These are phyloP conservation scores for Saccharomyces uvarum DNA, from an alignment of 1,139 yeast genomes.

Conservation along the genomic window DNA sequence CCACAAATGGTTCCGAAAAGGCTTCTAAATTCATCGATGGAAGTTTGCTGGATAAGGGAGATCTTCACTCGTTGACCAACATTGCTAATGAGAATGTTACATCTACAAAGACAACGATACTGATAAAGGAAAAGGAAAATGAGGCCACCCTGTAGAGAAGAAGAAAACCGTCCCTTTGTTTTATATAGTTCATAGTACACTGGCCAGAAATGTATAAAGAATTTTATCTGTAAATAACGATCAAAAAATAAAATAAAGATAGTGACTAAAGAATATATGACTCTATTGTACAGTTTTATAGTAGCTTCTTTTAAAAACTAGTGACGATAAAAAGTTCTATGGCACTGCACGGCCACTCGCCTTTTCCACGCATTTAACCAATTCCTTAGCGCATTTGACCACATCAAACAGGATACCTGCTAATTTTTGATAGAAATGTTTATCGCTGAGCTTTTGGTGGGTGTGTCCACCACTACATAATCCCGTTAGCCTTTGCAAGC, in stretches of 20 bases:
- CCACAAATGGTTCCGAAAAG: slow-evolving; percentile 54
- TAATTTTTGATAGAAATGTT: slow-evolving; percentile 73
- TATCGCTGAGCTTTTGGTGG: slow-evolving; percentile 36
- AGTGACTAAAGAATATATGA: background rate
- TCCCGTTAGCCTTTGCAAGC: background rate
- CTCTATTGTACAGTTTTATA: background rate
- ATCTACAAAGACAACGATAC: background rate
- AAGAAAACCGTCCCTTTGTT: no score
- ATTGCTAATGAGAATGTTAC: slow-evolving; percentile 16
- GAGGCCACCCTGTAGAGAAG: no score
- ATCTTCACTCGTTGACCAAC: slow-evolving; percentile 17
- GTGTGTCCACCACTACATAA: background rate
- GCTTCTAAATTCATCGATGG: slow-evolving; percentile 52
- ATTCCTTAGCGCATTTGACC: slow-evolving; percentile 91
- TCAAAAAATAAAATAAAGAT: background rate
- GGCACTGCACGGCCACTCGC: slow-evolving; percentile 43
- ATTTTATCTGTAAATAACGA: background rate
- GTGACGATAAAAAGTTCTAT: background rate
- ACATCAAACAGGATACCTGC: slow-evolving; percentile 95
- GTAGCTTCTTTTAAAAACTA: background rate
- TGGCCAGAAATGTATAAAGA: background rate
- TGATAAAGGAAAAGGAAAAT: background rate
- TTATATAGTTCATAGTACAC: background rate
- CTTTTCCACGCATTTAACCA: slow-evolving; percentile 88
- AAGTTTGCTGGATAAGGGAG: slow-evolving; percentile 29